Base-by-base conservation (phyloP, 2,329 filamentous ascomycete genomes). In the Teratosphaeria gauchensis region DNA sequence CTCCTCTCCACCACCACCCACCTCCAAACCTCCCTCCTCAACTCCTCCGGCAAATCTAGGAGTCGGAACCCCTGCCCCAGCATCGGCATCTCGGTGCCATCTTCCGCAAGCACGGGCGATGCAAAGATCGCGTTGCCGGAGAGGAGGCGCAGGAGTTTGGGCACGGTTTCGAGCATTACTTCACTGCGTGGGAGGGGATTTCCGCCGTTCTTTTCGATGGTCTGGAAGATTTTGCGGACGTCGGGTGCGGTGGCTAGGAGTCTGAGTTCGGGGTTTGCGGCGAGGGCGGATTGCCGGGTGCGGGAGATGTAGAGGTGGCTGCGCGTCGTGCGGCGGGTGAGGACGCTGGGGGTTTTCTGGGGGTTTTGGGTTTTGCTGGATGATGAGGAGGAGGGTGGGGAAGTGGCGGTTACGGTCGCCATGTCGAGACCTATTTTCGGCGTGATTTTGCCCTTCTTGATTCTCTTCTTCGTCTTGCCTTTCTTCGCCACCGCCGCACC, bases 1-100 rank as follows among this genome's bases (percentile, higher is more conserved):
- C 56, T 59, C 5, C 35, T 55, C 12, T 68, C 62, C 7, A 68
- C 61, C 2, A 69, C 66, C 0, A 54, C 61, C 7, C 59, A 46
- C 11, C 54, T 52, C 57, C 59, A 66, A 28, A 69, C 63, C 5
- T 61, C 53, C 11, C 46, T 53, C 3, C 63, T 61, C 4, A 67
- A 8, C 5, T 60, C 56, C 14, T 60, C 38, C 5, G 62, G 59
- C 11, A 66, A 56, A 9, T 64, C 58, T 57, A 64, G 48, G 51
- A 66, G 55, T 5, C 56, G 55, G 46, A 58, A 60, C 1, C 16
- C 21, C 12, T 56, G 33, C 2, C 30, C 53, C 21, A 24, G 35
- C 30, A 31, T 19, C 2, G 53, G 53, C 53, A 24, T 51, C 55
- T 35, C 42, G 19, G 28, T n/a, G 28, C 42, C 54, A 8, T 51